These are phyloP conservation scores for Pisolithus orientalis DNA, from an alignment of 768 basidiomycete species.

Conservation along the genomic window DNA sequence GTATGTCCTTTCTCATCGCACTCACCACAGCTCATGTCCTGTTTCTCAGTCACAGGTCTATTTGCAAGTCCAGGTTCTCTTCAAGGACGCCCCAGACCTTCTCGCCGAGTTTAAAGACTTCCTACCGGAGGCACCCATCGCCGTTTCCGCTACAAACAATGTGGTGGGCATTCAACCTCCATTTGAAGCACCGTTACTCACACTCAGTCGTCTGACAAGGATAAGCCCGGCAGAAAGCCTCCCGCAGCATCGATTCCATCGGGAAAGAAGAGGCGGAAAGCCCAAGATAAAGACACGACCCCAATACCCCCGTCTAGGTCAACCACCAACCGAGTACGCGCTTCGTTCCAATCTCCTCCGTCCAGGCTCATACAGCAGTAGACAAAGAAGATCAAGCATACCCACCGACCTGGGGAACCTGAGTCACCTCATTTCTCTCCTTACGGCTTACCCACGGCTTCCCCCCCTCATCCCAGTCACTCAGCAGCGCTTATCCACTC, in stretches of 20 bases:
- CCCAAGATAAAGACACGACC: slow-evolving; percentile 61
- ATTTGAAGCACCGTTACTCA: slow-evolving; percentile 35
- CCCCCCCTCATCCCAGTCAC: slow-evolving; percentile 27
- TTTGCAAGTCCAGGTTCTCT: slow-evolving; percentile 72
- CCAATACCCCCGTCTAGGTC: slow-evolving; percentile 50
- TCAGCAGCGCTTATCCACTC: slow-evolving; percentile 12
- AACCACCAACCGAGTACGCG: slow-evolving; percentile 41
- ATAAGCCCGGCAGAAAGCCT: slow-evolving; percentile 40
- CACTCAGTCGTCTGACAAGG: slow-evolving; percentile 16
- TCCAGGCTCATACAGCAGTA: slow-evolving; percentile 21
- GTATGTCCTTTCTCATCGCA: slow-evolving; percentile 37
- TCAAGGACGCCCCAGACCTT: slow-evolving; percentile 77
- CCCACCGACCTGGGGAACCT: slow-evolving; percentile 54
- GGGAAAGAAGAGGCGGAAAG: slow-evolving; percentile 56
- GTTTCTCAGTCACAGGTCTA: slow-evolving; percentile 61
- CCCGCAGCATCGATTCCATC: slow-evolving; percentile 28
- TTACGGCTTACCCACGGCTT: slow-evolving; percentile 37
- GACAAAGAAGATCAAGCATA: slow-evolving; percentile 59
- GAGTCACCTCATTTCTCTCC: slow-evolving; percentile 41
- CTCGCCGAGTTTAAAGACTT: slow-evolving; percentile 79
- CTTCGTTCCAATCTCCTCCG: background rate
- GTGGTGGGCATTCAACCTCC: slow-evolving; percentile 48
- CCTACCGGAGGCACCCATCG: slow-evolving; percentile 56
- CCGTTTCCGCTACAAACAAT: slow-evolving; percentile 33
- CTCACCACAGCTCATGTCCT: slow-evolving; percentile 5